Base-by-base conservation (phyloP, 441 rosid genomes). In the Dalechampia spathulata region DNA sequence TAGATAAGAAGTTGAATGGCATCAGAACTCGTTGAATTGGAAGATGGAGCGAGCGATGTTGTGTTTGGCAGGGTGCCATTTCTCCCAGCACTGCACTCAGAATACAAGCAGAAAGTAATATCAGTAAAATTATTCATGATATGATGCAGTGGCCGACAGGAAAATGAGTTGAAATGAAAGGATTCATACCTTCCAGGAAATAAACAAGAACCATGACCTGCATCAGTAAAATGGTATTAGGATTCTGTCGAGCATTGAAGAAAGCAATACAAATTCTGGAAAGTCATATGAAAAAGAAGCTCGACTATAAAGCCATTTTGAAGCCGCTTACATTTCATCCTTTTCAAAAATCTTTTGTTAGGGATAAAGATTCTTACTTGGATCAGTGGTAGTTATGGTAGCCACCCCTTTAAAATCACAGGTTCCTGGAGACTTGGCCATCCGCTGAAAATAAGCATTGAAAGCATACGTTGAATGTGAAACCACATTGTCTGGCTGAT, bases 341-440 rank as follows among this genome's bases (percentile, higher is more conserved):
- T 22, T 30, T 30, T 30, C 8, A 30, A 30, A 30, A n/a, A n/a
- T n/a, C n/a, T n/a, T n/a, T n/a, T n/a, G n/a, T n/a, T n/a, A n/a
- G n/a, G n/a, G n/a, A n/a, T n/a, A 50, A 25, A 50, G 42, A 42
- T 19, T 61, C 83, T 50, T 86, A 91, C 98, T 91, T 71, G 96
- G 96, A 67, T 91, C 89, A 36, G 87, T 82, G 20, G 95, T 82
- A 9, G 96, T 85, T 68, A 88, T 68, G 25, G 86, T 66, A 28
- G 96, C 96, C 2, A 84, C 96, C 38, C 96, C 98, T 65, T 86
- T 87, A 63, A 91, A 91, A 71, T 91, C 95, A 67, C 98, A 91
- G 36, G 85, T 80, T 58, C 98, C 96, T 0, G 74, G 57, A 67
- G 87, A 75, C 69, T 84, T 91, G 37, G 62, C 69, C 87, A 78